A percentile compares a stretch with the other conserved stretches of the same genome.
phyloP scores from a whole-genome alignment of 2,329 filamentous ascomycete species.

The Oidium heveae region DNA sequence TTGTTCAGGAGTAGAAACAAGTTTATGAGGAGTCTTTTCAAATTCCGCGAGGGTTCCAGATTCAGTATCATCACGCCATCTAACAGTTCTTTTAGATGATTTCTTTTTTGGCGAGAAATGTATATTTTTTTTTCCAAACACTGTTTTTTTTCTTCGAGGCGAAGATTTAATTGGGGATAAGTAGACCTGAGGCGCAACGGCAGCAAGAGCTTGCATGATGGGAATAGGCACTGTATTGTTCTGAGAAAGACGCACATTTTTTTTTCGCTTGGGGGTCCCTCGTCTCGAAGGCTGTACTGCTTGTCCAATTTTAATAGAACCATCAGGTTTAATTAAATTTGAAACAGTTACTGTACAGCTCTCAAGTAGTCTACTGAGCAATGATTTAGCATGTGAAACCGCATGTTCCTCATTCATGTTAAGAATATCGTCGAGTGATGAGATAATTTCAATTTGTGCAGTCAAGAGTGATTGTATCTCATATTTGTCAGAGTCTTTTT shows the following conservation, averaged over 20 bases:
- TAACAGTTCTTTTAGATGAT: conserved; percentile 47
- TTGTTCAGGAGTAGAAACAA: conserved; percentile 28
- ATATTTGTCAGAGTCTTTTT: conserved; percentile 53
- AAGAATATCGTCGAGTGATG: conserved; percentile 59
- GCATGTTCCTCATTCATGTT: conserved; percentile 66
- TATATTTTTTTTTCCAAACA: conserved; percentile 40
- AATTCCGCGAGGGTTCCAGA: conserved; percentile 73
- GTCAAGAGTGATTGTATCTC: conserved; percentile 64
- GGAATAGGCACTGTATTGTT: conserved; percentile 6
- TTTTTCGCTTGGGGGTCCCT: conserved; percentile 57
- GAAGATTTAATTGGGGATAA: conserved; percentile 49
- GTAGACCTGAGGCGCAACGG: conserved; percentile 15
- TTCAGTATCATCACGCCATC: conserved; percentile 82
- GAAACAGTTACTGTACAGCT: conserved; percentile 49
- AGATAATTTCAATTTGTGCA: conserved; percentile 77
- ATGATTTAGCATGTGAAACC: conserved; percentile 48
- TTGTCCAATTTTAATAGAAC: conserved; percentile 31
- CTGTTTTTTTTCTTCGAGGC: conserved; percentile 53
- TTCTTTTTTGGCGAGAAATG: conserved; percentile 67
- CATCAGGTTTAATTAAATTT: conserved; percentile 79
- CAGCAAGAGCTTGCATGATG: conserved; percentile 17
- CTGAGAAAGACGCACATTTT: conserved; percentile 16
- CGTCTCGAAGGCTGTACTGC: conserved; percentile 43
- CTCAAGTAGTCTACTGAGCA: conserved; percentile 55
- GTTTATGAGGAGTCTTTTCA: conserved; percentile 63